Evolutionary conservation across 192 early-diverging fungal species (phyloP).

Genomic region (Rhizophagus clarus): DNA sequence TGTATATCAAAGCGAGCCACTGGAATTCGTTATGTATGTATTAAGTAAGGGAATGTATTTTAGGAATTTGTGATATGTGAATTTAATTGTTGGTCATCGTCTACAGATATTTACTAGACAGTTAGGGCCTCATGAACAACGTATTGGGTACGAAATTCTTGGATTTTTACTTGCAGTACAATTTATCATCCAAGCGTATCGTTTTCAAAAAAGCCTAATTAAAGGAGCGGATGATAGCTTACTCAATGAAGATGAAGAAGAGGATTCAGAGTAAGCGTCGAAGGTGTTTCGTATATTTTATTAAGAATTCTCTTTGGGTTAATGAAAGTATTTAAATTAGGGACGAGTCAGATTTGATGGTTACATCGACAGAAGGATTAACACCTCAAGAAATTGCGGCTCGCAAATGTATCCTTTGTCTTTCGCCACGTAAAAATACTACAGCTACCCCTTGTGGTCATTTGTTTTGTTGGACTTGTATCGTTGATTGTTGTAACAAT

Average conservation of each 20-base stretch:
- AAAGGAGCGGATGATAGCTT: conserved; percentile 13
- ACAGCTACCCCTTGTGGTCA: conserved; percentile 93
- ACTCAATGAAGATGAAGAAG: conserved; percentile 33
- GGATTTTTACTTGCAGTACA: conserved; percentile 81
- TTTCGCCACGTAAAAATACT: conserved; percentile 71
- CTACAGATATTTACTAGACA: conserved; percentile 74
- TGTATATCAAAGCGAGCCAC: conserved; percentile 76
- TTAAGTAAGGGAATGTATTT: background rate
- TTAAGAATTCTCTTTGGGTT: background rate
- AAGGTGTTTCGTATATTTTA: background rate
- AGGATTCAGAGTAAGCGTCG: conserved; percentile 26
- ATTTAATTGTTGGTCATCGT: background rate
- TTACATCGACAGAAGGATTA: conserved; percentile 36
- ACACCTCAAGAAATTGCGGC: conserved; percentile 42
- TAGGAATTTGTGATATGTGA: background rate
- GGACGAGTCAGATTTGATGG: conserved; percentile 7
- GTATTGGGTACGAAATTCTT: conserved; percentile 81
- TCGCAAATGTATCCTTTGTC: conserved; percentile 86
- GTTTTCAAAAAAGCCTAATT: conserved; percentile 37
- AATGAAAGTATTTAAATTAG: background rate
- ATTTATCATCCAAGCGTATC: conserved; percentile 59
- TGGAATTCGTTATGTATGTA: conserved; percentile 75
- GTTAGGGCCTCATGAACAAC: conserved; percentile 72
- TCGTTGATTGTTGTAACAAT: conserved; percentile 88
- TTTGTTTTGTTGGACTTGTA: conserved; percentile 95